These are phyloP conservation scores for Podaxis pistillaris DNA, from an alignment of 768 basidiomycete species.

Conservation along the genomic window DNA sequence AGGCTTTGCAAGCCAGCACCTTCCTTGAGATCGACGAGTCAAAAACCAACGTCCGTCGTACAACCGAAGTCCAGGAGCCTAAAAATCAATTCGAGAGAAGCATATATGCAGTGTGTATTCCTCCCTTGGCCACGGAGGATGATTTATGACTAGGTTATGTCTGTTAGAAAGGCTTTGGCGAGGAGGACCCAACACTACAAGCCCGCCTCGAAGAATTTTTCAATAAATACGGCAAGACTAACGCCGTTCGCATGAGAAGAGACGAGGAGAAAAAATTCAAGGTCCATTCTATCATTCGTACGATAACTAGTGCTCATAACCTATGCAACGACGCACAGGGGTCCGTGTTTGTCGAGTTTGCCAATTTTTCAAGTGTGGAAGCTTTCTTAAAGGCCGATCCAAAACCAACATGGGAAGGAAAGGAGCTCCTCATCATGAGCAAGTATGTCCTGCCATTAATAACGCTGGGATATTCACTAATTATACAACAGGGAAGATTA, in stretches of 20 bases:
- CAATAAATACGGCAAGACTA: constrained; percentile 69
- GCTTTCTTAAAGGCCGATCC: constrained; percentile 79
- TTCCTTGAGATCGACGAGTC: constrained; percentile 75
- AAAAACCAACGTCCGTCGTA: constrained; percentile 71
- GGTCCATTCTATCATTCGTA: constrained; percentile 37
- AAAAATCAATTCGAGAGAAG: constrained; percentile 80
- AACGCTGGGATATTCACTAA: background rate
- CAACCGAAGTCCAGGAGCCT: constrained; percentile 72
- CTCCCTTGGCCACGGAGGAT: background rate
- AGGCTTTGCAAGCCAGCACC: constrained; percentile 53
- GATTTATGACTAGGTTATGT: background rate
- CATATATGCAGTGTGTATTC: constrained; percentile 77
- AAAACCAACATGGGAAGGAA: constrained; percentile 77
- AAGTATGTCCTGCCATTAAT: constrained; percentile 54
- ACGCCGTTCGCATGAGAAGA: constrained; percentile 86
- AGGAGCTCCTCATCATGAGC: constrained; percentile 80
- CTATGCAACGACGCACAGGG: constrained; percentile 43
- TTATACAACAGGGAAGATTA: constrained; percentile 63
- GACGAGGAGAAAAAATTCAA: constrained; percentile 87
- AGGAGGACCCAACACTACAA: constrained; percentile 63
- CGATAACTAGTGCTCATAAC: background rate
- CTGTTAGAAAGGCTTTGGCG: constrained; percentile 85
- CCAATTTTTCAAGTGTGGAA: constrained; percentile 63
- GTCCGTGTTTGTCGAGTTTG: constrained; percentile 92
- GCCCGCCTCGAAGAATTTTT: constrained; percentile 78